Evolutionary conservation across 495 filamentous ascomycete species (phyloP), one percentile per base, ranked within the genome.

Genomic region (Talaromyces borbonicus): DNA sequence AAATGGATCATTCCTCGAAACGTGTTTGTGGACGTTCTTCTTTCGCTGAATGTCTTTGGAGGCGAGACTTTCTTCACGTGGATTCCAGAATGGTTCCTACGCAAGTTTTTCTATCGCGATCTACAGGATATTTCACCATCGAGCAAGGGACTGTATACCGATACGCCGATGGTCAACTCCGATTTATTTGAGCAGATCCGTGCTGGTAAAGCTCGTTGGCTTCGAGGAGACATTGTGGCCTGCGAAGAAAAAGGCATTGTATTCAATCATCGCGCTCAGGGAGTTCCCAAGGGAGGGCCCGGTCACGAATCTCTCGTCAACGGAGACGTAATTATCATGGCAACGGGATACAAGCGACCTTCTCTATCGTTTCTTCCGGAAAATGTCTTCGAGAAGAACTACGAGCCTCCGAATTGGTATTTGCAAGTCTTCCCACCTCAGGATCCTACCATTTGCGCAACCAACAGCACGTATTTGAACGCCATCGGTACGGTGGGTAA

Each of bases 1-100:
- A 92, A 92, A 66, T 92, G 87, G 87, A 82, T 92, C 43, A 90
- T 92, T 45, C 87, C 86, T 2, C 78, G 87, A 11, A 88, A 90
- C 51, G 66, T 83, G 2, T 30, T 90, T 11, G 68, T 89, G 25
- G 83, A 92, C 56, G 71, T 79, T 6, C 68, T 92, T 16, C 70
- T 94, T 8, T 72, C 83, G 1, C 60, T 85, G 48, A 94, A 94
- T 56, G 74, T 90, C 46, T 83, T 88, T 50, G 85, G 87, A 5
- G 73, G 81, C 51, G 84, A 92, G 63, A 87, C 82, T 0, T 57
- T 71, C 1, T 57, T 89, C 38, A 84, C 82, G 20, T 87, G 75
- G 72, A 85, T 94, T 44, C 86, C 87, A 0, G 87, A 92, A 57
- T 65, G 72, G 30, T 60, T 90, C 3, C 74, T 90, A 8, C 77